Evolutionary conservation across 1,139 yeast species (phyloP), one percentile per base, ranked within the genome.

Genomic region (Pichia sp.): DNA sequence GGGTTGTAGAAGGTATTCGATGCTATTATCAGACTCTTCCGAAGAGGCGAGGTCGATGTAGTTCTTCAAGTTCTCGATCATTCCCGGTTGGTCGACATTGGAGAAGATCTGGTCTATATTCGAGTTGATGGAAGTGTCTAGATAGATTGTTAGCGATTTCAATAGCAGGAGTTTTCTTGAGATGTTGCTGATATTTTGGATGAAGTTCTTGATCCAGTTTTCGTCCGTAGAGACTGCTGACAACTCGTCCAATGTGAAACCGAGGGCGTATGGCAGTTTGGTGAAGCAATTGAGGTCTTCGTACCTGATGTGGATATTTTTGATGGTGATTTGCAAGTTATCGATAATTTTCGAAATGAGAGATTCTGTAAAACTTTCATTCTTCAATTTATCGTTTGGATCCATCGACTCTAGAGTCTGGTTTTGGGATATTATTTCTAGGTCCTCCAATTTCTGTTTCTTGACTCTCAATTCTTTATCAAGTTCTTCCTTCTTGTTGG

Each of bases 151-250:
- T 39, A 94, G 71, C 7, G 89, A 79, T 51, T 84, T 81, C 54
- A 94, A 73, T 0, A 87, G 85, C 34, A 93, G 70, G 44, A 94
- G 71, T 62, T 94, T 94, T 58, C 88, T 79, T 1, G 97, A 82
- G 44, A 84, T 72, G 12, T 73, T 66, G 34, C 82, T 81, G 4
- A 88, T 75, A 31, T 85, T 82, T 7, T 93, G 79, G 36, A 93
- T 85, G 63, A 93, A 93, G 22, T 85, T 83, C 2, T 96, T 95
- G 19, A 75, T 68, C 99, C 99, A 94, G 33, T 78, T 70, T 28
- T 77, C 82, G 65, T 91, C 93, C 0, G 98, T 84, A 0, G 97
- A 88, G 0, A 89, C 85, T 0, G 97, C 99, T 0, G 97, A 89
- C 40, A 94, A 72, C 65, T 94, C 98, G 42, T 80, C 78, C 47